Evolutionary conservation across 441 rosid species (phyloP), one percentile per base, ranked within the genome.

Genomic region (Corymbia citriodora): DNA sequence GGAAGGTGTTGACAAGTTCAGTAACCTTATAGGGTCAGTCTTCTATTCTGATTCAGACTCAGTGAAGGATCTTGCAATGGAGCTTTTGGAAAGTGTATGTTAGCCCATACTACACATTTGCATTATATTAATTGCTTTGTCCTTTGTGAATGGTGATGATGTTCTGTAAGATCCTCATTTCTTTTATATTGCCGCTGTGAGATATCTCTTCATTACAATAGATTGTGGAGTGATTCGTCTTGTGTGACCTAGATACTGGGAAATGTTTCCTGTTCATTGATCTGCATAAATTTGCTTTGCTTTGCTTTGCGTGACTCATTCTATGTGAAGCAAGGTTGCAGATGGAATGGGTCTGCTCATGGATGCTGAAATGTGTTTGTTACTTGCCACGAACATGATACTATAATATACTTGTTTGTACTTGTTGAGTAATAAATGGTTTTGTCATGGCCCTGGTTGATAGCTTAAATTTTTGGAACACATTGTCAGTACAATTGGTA

Each of bases 1-100:
- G 89, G 99, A 98, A 95, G 99, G 99, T 45, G 98, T 96, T 89
- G 99, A 98, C 93, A 97, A 97, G 90, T 96, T 95, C 93, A 96
- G 95, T 94, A 98, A 97, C 93, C 93, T 98, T 96, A 96, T 98
- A 92, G 99, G 99, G 23, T 96, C 99, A 14, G 96, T 98, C 36
- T 95, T 95, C 94, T 98, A 98, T 91, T 94, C 99, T 31, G 99
- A 96, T 31, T 98, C 98, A 40, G 99, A 97, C 53, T 91, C 96
- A 19, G 98, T 97, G 3, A 97, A 96, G 92, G 99, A 98, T 94
- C 93, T 98, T 89, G 97, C 98, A 31, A 87, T 97, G 94, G 99
- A 98, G 95, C 99, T 98, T 90, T 94, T 96, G 90, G 99, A 97
- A 95, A 95, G 95, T 93, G 99, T 98, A 95, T 87, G 79, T 74